A percentile compares a stretch with the other conserved stretches of the same genome.
Conservation (phyloP, 148 eudicot genomes). For the Fagopyrum esculentum region DNA sequence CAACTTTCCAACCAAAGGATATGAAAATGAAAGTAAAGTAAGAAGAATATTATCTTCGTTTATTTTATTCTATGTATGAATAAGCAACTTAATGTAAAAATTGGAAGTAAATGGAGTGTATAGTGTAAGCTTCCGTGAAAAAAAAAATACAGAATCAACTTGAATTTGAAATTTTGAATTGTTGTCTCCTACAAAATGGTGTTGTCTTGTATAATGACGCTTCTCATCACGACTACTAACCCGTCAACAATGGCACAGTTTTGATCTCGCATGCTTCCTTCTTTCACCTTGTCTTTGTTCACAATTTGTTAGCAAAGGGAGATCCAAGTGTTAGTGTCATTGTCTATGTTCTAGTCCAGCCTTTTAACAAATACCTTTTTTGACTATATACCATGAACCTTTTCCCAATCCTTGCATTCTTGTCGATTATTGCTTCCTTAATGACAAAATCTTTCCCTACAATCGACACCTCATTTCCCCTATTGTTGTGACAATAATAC, state of each 20-base stretch:
- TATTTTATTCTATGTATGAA: too few relatives aligned
- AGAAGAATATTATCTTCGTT: too few relatives aligned
- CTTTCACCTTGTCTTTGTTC: conserved; percentile 60
- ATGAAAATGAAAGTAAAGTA: too few relatives aligned
- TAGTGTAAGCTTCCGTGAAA: too few relatives aligned
- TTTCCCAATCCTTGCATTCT: conserved; percentile 80
- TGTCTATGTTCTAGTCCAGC: not conserved
- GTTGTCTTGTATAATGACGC: conserved; percentile 49
- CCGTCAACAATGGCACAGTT: conserved; percentile 55
- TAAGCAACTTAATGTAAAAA: too few relatives aligned
- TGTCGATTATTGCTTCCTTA: conserved; percentile 66
- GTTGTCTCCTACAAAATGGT: conserved; percentile 31
- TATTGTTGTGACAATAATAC: conserved; percentile 3
- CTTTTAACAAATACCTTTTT: not conserved
- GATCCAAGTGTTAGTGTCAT: not conserved
- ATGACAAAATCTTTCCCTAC: conserved; percentile 61
- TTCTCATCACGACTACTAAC: conserved; percentile 46
- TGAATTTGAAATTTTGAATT: too few relatives aligned
- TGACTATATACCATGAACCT: conserved; percentile 83
- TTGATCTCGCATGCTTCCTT: conserved; percentile 53
- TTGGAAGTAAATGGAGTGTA: too few relatives aligned
- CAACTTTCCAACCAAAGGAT: too few relatives aligned
- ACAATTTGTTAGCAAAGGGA: conserved; percentile 31
- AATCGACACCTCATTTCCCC: conserved; percentile 25
- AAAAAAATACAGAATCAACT: too few relatives aligned